These are phyloP conservation scores for Chrysanthemum lavandulifolium DNA, from an alignment of 129 eudicot species.

Conservation along the genomic window DNA sequence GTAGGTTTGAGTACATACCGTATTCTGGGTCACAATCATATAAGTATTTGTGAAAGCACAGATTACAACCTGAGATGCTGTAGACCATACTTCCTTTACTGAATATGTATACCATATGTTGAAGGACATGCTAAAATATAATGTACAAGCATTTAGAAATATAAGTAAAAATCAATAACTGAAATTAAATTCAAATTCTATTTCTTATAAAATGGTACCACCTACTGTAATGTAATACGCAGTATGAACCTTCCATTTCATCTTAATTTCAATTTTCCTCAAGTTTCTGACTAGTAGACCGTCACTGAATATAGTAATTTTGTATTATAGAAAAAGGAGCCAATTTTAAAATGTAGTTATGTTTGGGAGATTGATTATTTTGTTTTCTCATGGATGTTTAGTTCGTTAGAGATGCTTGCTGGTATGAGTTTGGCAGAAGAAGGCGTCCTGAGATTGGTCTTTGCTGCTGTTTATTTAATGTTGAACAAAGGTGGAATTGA, in stretches of 20 bases:
- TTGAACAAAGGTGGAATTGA: constrained; percentile 63
- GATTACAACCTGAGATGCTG: constrained; percentile 6
- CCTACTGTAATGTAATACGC: constrained; percentile 6
- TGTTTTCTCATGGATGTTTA: constrained; percentile 45
- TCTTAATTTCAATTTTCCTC: constrained; percentile 1
- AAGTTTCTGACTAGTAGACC: constrained; percentile 13
- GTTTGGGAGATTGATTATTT: constrained; percentile 25
- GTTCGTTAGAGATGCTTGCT: constrained; percentile 88
- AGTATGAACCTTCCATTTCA: constrained; percentile 1
- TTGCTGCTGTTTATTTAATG: constrained; percentile 78
- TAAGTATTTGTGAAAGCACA: neutral
- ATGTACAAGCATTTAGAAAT: constrained; percentile 8
- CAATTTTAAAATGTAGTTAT: constrained; percentile 21
- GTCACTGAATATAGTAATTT: constrained; percentile 1
- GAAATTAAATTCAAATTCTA: neutral
- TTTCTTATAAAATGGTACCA: neutral
- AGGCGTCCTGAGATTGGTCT: constrained; percentile 79
- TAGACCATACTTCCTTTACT: constrained; percentile 6
- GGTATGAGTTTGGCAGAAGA: constrained; percentile 78
- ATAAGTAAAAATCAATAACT: neutral
- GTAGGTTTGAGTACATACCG: neutral
- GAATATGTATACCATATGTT: neutral
- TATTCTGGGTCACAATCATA: neutral
- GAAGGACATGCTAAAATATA: too few relatives aligned
- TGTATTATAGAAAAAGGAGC: constrained; percentile 5